Percentiles rank a stretch among this genome's conserved stretches.
phyloP scores from a whole-genome alignment of 192 early-diverging fungal genomes.

The Rhizoclosmatium globosum region DNA sequence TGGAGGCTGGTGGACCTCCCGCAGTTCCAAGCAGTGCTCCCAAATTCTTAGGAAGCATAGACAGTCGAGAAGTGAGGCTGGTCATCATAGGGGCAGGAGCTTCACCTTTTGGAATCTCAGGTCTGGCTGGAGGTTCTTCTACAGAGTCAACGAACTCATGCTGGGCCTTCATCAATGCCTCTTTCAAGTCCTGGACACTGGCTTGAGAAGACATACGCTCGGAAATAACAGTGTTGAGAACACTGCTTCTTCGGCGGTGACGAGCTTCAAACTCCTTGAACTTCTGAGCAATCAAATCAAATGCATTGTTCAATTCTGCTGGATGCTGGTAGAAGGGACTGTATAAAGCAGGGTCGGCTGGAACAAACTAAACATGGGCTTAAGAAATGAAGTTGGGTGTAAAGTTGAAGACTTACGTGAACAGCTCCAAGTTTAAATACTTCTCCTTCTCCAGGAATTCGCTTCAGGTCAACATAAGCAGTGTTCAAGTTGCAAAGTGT shows the following conservation, averaged over 20 bases:
- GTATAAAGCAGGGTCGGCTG: slow-evolving; percentile 35
- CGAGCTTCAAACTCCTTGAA: slow-evolving; percentile 42
- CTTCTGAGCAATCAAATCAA: slow-evolving; percentile 6
- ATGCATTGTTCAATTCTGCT: slow-evolving; percentile 21
- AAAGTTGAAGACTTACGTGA: slow-evolving; percentile 32
- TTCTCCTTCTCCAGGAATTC: slow-evolving; percentile 40
- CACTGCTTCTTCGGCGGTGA: slow-evolving; percentile 31
- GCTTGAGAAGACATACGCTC: slow-evolving; percentile 20
- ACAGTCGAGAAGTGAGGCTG: slow-evolving; percentile 2
- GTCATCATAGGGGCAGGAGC: not conserved
- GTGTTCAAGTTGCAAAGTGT: slow-evolving; percentile 34
- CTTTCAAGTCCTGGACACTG: slow-evolving; percentile 34
- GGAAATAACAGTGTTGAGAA: slow-evolving; percentile 26
- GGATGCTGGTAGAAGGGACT: slow-evolving; percentile 32
- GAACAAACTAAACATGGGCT: slow-evolving; percentile 31
- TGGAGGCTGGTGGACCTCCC: slow-evolving; percentile 2
- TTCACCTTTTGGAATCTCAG: not conserved
- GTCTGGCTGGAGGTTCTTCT: not conserved
- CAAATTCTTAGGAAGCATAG: slow-evolving; percentile 20
- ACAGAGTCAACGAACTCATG: not conserved
- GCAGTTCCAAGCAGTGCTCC: not conserved
- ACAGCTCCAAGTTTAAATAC: slow-evolving; percentile 36
- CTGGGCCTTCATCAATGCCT: slow-evolving; percentile 4
- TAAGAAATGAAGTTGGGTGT: not conserved
- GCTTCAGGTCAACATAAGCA: slow-evolving; percentile 41